Evolutionary conservation across 2,329 filamentous ascomycete species (phyloP), one percentile per base, ranked within the genome.

Genomic region (Cladobotryum protrusum): DNA sequence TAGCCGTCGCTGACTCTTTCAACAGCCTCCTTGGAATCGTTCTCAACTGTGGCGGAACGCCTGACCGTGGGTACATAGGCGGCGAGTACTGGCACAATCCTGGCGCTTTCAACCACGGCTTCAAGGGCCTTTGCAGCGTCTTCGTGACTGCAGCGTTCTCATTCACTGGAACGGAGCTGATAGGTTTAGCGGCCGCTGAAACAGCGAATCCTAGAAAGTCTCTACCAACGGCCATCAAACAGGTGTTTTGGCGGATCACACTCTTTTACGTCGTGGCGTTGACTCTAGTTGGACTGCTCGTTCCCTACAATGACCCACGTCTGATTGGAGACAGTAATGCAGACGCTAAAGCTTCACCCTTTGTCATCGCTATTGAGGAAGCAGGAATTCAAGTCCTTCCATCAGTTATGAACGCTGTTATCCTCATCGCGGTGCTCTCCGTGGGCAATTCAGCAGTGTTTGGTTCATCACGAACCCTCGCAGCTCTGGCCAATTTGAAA

Each of bases 361-460:
- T 96, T 65, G 91, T 96, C 59, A 95, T 96, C 60, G 89, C 91
- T 53, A 95, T 96, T 58, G 75, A 86, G 56, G 86, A 89, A 53
- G 89, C 90, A 1, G 86, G 88, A 6, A 95, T 96, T 59, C 72
- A 80, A 34, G 84, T 85, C 1, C 78, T 96, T 3, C 89, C 89
- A 2, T 91, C 87, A 0, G 79, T 96, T 45, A 93, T 96, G 86
- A 96, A 96, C 67, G 84, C 82, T 14, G 89, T 96, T 53, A 95
- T 96, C 65, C 82, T 96, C 63, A 82, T 95, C 54, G 86, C 90
- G 15, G 90, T 96, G 15, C 73, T 96, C 19, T 95, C 89, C 0
- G 91, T 96, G 51, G 89, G 90, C 51, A 96, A 96, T 68, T 92
- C 88, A 3, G 84, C 90, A 53, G 85, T 96, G 52, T 96, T 95